Evolutionary conservation across 306 rosid genomes (phyloP), one percentile per base, ranked within the genome.

Genomic region (Prunus mume): DNA sequence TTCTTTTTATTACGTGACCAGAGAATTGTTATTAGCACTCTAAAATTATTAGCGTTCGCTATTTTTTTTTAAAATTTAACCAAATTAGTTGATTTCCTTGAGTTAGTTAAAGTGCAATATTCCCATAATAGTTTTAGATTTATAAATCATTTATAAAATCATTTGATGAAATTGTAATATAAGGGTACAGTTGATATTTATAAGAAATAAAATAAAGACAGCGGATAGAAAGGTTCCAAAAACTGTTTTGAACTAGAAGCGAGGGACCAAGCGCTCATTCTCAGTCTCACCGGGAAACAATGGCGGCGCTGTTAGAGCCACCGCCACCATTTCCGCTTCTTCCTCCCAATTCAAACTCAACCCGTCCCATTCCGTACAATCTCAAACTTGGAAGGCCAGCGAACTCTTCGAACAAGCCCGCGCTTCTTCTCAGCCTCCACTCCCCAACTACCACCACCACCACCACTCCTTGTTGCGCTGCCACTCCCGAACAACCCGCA

Each of bases 281-380:
- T 25, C 51, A 13, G 9, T 15, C 6, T 34, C 27, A 24, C 66
- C 19, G 2, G 9, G 5, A 10, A 68, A 57, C 80, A 76, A 86
- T 86, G 96, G 93, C 87, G 85, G 84, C 83, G 72, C 51, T 77
- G 46, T 77, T 84, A 15, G 90, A 85, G 78, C 65, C 69, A 56
- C 76, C 83, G 8, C 46, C 77, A 0, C 80, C 85, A 14, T 78
- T 72, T 12, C 56, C 79, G 9, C 47, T 73, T 14, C 78, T 76
- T 52, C 64, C 87, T 47, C 64, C 83, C 2, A 81, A 68, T 2
- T 11, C 86, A 10, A 69, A 22, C 22, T 49, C 76, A 0, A 71
- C 60, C 30, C 67, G 78, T 20, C 32, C 55, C 22, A 22, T 57
- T 58, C 76, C 67, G 17, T 28, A 46, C 71, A 68, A 55, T 63